A percentile compares a stretch with the other conserved stretches of the same genome.
Evolutionary conservation across 257 asterid genomes (phyloP).

Genomic region (Solanum microdontum): DNA sequence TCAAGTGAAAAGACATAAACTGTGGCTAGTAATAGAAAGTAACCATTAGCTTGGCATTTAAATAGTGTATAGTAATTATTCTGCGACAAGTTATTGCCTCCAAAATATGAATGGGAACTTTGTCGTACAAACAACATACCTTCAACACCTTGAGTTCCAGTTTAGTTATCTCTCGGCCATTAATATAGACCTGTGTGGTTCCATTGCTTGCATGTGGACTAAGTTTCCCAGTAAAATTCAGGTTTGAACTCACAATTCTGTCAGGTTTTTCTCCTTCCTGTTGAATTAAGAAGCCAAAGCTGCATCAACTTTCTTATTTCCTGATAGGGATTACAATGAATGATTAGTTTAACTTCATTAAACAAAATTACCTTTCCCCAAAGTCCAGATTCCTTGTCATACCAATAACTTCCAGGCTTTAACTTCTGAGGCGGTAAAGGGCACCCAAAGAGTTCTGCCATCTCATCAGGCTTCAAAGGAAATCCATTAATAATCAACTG

Average conservation of each 20-base stretch:
- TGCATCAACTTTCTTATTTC: slow-evolving; percentile 16
- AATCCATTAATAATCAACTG: slow-evolving; percentile 73
- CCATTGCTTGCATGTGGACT: slow-evolving; percentile 59
- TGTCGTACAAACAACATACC: slow-evolving; percentile 6
- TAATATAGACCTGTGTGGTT: slow-evolving; percentile 18
- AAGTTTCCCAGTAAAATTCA: slow-evolving; percentile 80
- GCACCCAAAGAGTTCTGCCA: slow-evolving; percentile 71
- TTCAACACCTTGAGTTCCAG: slow-evolving; percentile 19
- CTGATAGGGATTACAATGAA: background rate
- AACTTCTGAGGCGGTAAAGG: slow-evolving; percentile 62
- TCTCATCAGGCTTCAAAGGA: slow-evolving; percentile 74
- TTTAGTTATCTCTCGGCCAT: slow-evolving; percentile 31
- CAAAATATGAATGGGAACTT: background rate
- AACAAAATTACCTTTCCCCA: slow-evolving; percentile 73
- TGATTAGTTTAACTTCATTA: background rate
- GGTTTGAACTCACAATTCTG: slow-evolving; percentile 65
- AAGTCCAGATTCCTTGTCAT: slow-evolving; percentile 86
- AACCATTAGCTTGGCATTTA: background rate
- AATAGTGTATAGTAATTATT: background rate
- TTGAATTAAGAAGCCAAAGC: slow-evolving; percentile 10
- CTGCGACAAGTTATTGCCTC: background rate
- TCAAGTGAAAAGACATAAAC: background rate
- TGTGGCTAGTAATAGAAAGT: background rate
- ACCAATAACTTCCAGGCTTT: slow-evolving; percentile 92
- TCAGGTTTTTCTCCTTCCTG: slow-evolving; percentile 97